A percentile compares a stretch with the other conserved stretches of the same genome.
These are phyloP conservation scores for Tolypocladium sp. DNA, from an alignment of 2,329 filamentous ascomycete species.

Conservation along the genomic window DNA sequence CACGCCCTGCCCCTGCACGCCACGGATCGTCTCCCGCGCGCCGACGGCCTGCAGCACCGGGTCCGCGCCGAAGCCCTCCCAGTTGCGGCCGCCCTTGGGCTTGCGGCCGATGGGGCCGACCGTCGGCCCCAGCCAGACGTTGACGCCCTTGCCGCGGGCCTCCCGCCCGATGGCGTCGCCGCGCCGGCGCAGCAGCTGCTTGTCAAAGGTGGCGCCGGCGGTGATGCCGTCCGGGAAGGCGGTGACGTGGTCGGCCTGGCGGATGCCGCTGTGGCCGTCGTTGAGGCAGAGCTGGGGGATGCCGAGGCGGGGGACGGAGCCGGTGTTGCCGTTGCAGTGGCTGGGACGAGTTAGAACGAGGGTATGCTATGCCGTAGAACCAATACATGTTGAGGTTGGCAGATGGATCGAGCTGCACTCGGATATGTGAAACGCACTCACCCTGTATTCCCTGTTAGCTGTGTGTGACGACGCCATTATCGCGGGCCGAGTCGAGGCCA, in stretches of 20 bases:
- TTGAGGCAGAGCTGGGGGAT: slow-evolving; percentile 66
- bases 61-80: slow-evolving; percentile 67
- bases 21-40: slow-evolving; percentile 69
- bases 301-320: slow-evolving; percentile 59
- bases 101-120: slow-evolving; percentile 66
- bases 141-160: slow-evolving; percentile 63
- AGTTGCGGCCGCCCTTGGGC: slow-evolving; percentile 63
- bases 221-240: slow-evolving; percentile 76
- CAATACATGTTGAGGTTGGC: background rate
- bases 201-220: slow-evolving; percentile 65
- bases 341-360: slow-evolving; percentile 17
- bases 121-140: slow-evolving; percentile 60
- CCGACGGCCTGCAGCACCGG: slow-evolving; percentile 69
- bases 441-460: background rate
- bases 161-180: slow-evolving; percentile 62
- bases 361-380: too few relatives aligned
- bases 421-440: background rate
- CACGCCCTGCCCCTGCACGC: slow-evolving; percentile 49
- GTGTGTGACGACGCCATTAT: too few relatives aligned
- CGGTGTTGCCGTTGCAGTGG: slow-evolving; percentile 68
- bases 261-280: slow-evolving; percentile 62
- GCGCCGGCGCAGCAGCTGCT: slow-evolving; percentile 58
- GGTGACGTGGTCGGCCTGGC: slow-evolving; percentile 65
- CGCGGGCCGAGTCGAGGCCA: too few relatives aligned
- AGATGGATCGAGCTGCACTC: background rate